phyloP scores from a whole-genome alignment of 2,329 filamentous ascomycete species.

The Orbilia ellipsospora region DNA sequence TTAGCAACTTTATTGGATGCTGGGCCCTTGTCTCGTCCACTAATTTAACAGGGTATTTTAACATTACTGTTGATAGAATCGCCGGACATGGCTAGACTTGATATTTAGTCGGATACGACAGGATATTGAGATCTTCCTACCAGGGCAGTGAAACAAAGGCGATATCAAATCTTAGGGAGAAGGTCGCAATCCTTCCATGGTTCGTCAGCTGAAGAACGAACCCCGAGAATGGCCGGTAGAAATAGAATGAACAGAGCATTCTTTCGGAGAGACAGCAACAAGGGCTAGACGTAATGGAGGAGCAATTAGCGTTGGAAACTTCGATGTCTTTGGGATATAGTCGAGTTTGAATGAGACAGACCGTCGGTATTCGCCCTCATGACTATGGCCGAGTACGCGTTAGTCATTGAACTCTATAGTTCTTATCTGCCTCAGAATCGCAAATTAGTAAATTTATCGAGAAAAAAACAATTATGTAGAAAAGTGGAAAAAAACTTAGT shows the following conservation, averaged over 20 bases:
- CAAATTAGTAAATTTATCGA: slow-evolving; percentile 29
- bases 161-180: slow-evolving; percentile 49
- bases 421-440: slow-evolving; percentile 44
- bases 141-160: slow-evolving; percentile 53
- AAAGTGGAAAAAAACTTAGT: slow-evolving; percentile 46
- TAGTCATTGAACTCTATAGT: slow-evolving; percentile 53
- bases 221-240: slow-evolving; percentile 53
- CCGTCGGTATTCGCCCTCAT: slow-evolving; percentile 38
- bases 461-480: slow-evolving; percentile 40
- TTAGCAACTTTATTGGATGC: slow-evolving; percentile 46
- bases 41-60: slow-evolving; percentile 33
- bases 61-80: slow-evolving; percentile 49
- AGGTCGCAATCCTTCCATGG: slow-evolving; percentile 50
- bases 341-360: slow-evolving; percentile 54
- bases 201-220: slow-evolving; percentile 39
- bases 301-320: slow-evolving; percentile 43
- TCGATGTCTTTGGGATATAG: slow-evolving; percentile 27
- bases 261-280: slow-evolving; percentile 50
- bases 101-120: slow-evolving; percentile 49
- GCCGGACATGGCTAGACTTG: slow-evolving; percentile 54
- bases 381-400: slow-evolving; percentile 43
- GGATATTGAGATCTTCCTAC: slow-evolving; percentile 51
- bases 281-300: slow-evolving; percentile 48
- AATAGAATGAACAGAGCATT: slow-evolving; percentile 44
- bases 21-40: slow-evolving; percentile 33